Evolutionary conservation across 1,284 basidiomycete species (phyloP), one percentile per base, ranked within the genome.

Genomic region (Retiboletus flavoniger): DNA sequence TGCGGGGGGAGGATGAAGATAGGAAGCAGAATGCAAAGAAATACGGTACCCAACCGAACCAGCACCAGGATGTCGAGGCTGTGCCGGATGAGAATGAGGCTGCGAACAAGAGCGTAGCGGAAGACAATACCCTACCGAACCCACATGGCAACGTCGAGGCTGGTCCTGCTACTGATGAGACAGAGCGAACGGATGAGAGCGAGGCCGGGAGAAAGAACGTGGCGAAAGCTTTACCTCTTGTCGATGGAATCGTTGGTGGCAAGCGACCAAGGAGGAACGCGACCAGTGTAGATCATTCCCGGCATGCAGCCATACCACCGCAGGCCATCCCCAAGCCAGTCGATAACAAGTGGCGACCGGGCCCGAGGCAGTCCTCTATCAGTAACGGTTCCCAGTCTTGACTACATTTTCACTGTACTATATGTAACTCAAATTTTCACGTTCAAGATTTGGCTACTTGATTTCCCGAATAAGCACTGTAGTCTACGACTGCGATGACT

Each of bases 351-450:
- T 32, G 31, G 31, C 31, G 31, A 32, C 7, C 31, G 31, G 13
- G 31, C 31, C 13, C 31, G 31, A 32, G 31, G 7, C 31, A 32
- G 13, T 7, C 31, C 11, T 32, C 31, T 32, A 26, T 35, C 26
- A 38, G 3, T 29, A 3, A 7, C 7, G 9, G 4, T 29, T 14
- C 19, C 19, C 7, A 19, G 24, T 14, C 36, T 32, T 45, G 39
- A 61, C 39, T 39, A 53, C 40, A 36, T 41, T 26, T 21, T 50
- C 7, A 31, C 13, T 59, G 42, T 60, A 53, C 38, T 9, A 21
- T 46, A 35, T 57, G 58, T 32, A 32, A 26, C 17, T 44, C 57
- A 10, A 9, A 10, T 19, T 31, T 28, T 13, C 29, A 31, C 32
- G 10, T 35, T 6, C n/a, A n/a, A n/a, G n/a, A n/a, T n/a, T n/a